A percentile compares a stretch with the other conserved stretches of the same genome.
phyloP scores from a whole-genome alignment of 1,139 yeast genomes.

The Geotrichum carabidarum region DNA sequence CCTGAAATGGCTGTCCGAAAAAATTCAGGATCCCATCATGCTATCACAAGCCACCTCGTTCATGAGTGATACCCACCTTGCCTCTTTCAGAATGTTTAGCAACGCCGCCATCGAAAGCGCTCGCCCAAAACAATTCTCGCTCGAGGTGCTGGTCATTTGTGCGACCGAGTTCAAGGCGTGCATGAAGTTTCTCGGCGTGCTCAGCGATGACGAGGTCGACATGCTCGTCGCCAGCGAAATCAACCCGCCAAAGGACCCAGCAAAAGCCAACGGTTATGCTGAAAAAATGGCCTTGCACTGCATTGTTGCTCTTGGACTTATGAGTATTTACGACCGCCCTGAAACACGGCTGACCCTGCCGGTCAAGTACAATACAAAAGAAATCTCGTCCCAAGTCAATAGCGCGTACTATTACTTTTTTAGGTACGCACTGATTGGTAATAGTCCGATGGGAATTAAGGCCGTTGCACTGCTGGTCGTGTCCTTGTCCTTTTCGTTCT shows the following conservation, averaged over 20 bases:
- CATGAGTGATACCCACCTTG: conserved; percentile 16
- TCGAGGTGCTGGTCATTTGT: background rate
- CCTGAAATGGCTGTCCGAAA: conserved; percentile 40
- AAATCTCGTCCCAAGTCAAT: conserved; percentile 2
- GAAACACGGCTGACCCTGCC: background rate
- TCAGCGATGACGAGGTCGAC: conserved; percentile 24
- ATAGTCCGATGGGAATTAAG: conserved; percentile 24
- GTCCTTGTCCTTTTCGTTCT: conserved; percentile 25
- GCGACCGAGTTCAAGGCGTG: background rate
- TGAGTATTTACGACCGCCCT: background rate
- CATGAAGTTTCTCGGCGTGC: conserved; percentile 7
- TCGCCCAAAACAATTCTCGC: background rate
- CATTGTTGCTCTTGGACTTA: conserved; percentile 21
- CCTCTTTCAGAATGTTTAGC: conserved; percentile 6
- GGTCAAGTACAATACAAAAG: background rate
- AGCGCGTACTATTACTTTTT: conserved; percentile 25
- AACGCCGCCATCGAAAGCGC: conserved; percentile 1
- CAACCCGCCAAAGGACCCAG: background rate
- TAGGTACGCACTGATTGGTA: conserved; percentile 22
- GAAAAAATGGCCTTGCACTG: conserved; percentile 27
- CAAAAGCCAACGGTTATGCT: conserved; percentile 25
- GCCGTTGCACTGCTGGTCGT: conserved; percentile 24
- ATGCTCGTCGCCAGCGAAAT: conserved; percentile 23
- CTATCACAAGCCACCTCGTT: conserved; percentile 34
- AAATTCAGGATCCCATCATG: conserved; percentile 33